A percentile compares a stretch with the other conserved stretches of the same genome.
Conservation (phyloP, 768 basidiomycete genomes). For the Leccinum broughii region DNA sequence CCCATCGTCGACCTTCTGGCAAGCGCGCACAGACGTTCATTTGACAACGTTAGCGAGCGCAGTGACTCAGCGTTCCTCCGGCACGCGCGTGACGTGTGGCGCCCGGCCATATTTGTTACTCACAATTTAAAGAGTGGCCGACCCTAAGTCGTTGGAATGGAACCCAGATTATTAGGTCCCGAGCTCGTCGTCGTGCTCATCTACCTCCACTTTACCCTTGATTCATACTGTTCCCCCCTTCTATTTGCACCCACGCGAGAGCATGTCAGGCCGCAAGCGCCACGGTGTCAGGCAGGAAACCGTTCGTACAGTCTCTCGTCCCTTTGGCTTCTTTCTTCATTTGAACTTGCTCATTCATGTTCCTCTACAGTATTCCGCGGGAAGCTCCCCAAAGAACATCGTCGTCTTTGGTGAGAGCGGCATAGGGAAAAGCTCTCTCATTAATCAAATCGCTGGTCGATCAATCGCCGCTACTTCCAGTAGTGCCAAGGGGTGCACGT, state of each 20-base stretch:
- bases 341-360: slow-evolving; percentile 7
- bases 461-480: slow-evolving; percentile 39
- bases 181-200: slow-evolving; percentile 6
- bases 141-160: slow-evolving; percentile 5
- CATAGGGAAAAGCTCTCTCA: slow-evolving; percentile 43
- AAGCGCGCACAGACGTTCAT: background rate
- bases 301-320: slow-evolving; percentile 12
- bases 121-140: slow-evolving; percentile 14
- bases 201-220: background rate
- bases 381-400: slow-evolving; percentile 24
- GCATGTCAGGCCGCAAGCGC: slow-evolving; percentile 24
- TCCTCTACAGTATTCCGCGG: slow-evolving; percentile 10
- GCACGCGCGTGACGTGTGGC: slow-evolving; percentile 1
- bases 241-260: background rate
- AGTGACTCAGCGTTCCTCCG: slow-evolving; percentile 19
- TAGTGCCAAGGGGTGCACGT: slow-evolving; percentile 37
- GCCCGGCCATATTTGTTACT: background rate
- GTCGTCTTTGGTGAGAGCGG: slow-evolving; percentile 32
- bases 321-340: slow-evolving; percentile 1
- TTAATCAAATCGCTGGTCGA: slow-evolving; percentile 42
- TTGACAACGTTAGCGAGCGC: slow-evolving; percentile 14
- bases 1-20: slow-evolving; percentile 1
- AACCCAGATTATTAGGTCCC: slow-evolving; percentile 6
- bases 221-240: background rate
- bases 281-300: slow-evolving; percentile 1